These are phyloP conservation scores for Tuber borchii DNA, from an alignment of 495 filamentous ascomycete species.

Conservation along the genomic window DNA sequence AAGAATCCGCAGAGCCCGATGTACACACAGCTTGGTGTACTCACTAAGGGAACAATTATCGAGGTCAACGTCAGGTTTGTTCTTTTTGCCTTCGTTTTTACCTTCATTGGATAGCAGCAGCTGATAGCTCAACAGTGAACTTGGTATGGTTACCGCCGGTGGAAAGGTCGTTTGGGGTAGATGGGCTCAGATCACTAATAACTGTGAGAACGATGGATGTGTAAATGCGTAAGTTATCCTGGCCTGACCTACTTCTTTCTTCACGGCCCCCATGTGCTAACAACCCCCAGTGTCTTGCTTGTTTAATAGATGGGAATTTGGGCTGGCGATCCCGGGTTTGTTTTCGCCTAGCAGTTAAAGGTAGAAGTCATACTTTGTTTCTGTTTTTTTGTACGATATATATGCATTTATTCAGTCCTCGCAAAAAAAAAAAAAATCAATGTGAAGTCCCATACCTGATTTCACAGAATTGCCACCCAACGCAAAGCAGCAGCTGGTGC, in stretches of 20 bases:
- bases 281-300: not conserved
- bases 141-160: slow-evolving; percentile 84
- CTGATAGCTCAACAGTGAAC: slow-evolving; percentile 48
- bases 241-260: not conserved
- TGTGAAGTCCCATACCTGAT: not conserved
- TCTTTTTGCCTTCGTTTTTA: not conserved
- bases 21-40: slow-evolving; percentile 87
- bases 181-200: slow-evolving; percentile 74
- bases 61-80: slow-evolving; percentile 75
- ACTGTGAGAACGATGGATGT: slow-evolving; percentile 73
- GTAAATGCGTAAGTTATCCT: slow-evolving; percentile 53
- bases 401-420: not conserved
- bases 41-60: slow-evolving; percentile 90
- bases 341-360: not conserved
- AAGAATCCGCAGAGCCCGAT: slow-evolving; percentile 96
- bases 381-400: not conserved
- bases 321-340: not conserved
- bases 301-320: not conserved
- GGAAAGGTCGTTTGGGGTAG: slow-evolving; percentile 91
- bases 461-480: not conserved
- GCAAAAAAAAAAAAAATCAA: not conserved
- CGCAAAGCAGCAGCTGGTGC: not conserved
- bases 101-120: not conserved
- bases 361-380: not conserved
- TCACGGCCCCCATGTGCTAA: not conserved